Evolutionary conservation across 2,329 filamentous ascomycete species (phyloP).

Genomic region (Cercospora berteroae): DNA sequence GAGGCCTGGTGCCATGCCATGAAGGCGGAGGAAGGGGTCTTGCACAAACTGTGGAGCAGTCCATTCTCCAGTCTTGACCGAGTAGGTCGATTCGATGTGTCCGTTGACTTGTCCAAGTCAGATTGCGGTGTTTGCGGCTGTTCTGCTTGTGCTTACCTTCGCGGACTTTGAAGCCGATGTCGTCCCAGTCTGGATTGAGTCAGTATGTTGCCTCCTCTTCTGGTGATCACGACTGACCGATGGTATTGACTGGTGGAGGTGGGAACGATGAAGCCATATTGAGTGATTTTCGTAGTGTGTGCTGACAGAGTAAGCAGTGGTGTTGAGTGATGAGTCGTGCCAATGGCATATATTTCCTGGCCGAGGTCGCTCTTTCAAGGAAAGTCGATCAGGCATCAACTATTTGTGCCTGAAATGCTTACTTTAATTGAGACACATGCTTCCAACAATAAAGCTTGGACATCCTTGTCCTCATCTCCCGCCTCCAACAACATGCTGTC

Average conservation of each 20-base stretch:
- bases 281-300: neutral
- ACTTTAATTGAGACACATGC: neutral
- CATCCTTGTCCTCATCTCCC: neutral
- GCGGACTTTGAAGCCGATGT: conserved; percentile 88
- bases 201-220: conserved; percentile 6
- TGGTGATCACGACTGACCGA: conserved; percentile 50
- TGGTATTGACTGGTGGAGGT: conserved; percentile 72
- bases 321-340: neutral
- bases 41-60: conserved; percentile 72
- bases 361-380: conserved; percentile 6
- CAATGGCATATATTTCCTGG: conserved; percentile 7
- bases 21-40: conserved; percentile 81
- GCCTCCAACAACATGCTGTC: neutral
- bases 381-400: neutral
- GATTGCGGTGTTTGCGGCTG: neutral
- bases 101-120: conserved; percentile 64
- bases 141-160: conserved; percentile 61
- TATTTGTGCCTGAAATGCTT: neutral
- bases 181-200: conserved; percentile 70
- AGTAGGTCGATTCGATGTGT: conserved; percentile 87
- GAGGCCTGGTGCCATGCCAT: conserved; percentile 90
- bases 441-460: neutral
- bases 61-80: conserved; percentile 72
- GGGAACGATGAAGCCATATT: conserved; percentile 57
- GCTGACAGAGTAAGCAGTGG: neutral